Conservation (phyloP, 345 rosid species). For the Syzygium jambos region DNA sequence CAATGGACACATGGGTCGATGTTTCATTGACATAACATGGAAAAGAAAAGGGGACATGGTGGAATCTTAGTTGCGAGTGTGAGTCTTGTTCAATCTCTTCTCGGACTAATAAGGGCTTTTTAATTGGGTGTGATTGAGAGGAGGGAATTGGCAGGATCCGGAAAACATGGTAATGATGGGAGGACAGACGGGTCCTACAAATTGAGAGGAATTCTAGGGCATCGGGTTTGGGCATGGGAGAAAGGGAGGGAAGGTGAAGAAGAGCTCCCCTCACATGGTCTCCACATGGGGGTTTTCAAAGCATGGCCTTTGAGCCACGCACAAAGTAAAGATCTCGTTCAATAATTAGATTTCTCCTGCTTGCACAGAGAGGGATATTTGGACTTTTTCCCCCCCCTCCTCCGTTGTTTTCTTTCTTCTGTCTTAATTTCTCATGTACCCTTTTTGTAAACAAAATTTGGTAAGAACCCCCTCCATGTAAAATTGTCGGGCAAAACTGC, state of each 20-base stretch:
- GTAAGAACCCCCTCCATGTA: background rate
- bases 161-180: conserved; percentile 42
- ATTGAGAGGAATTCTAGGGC: conserved; percentile 17
- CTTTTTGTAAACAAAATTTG: background rate
- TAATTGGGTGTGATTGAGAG: background rate
- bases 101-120: background rate
- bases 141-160: conserved; percentile 45
- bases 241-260: background rate
- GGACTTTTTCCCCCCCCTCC: background rate
- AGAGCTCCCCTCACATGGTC: conserved; percentile 31
- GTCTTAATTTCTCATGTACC: background rate
- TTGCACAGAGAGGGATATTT: background rate
- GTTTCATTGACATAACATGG: background rate
- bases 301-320: background rate
- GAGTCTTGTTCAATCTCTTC: background rate
- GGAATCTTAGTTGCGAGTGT: background rate
- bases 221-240: conserved; percentile 11
- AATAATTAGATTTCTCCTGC: background rate
- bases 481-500: background rate
- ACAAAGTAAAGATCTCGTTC: conserved; percentile 1
- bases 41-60: background rate
- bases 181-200: conserved; percentile 15
- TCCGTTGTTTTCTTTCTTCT: background rate
- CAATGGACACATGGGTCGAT: background rate
- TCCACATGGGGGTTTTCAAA: conserved; percentile 41